Percentiles rank a stretch among this genome's conserved stretches.
Evolutionary conservation across 1,284 basidiomycete genomes (phyloP).

Genomic region (Melampsora americana): DNA sequence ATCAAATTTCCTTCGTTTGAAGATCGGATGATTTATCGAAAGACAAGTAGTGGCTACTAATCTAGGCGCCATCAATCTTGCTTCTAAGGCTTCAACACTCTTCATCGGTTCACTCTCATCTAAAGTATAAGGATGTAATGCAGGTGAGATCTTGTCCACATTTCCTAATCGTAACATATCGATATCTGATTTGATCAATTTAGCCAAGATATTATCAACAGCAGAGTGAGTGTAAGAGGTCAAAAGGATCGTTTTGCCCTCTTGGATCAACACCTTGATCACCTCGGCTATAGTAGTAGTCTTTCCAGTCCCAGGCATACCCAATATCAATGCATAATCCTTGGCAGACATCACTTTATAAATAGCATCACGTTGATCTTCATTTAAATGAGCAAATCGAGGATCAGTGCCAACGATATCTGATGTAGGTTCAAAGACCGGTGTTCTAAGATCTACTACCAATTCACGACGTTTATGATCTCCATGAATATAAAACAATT

Average conservation of each 20-base stretch:
- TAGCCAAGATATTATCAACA: slow-evolving; percentile 88
- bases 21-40: slow-evolving; percentile 82
- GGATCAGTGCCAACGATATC: slow-evolving; percentile 34
- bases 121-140: slow-evolving; percentile 17
- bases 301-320: slow-evolving; percentile 98
- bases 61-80: slow-evolving; percentile 74
- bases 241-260: slow-evolving; percentile 81
- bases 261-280: slow-evolving; percentile 71
- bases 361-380: slow-evolving; percentile 71
- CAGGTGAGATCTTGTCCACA: slow-evolving; percentile 64
- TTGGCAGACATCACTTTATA: slow-evolving; percentile 69
- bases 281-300: slow-evolving; percentile 89
- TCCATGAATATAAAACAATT: slow-evolving; percentile 74
- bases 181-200: slow-evolving; percentile 62
- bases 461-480: slow-evolving; percentile 62
- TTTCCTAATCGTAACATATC: slow-evolving; percentile 82
- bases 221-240: slow-evolving; percentile 96
- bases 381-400: slow-evolving; percentile 61
- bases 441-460: slow-evolving; percentile 75
- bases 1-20: slow-evolving; percentile 80
- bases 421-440: slow-evolving; percentile 61
- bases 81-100: slow-evolving; percentile 72
- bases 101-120: slow-evolving; percentile 53
- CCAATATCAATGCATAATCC: slow-evolving; percentile 88
- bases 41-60: slow-evolving; percentile 95